Conservation (phyloP, 2,329 filamentous ascomycete species). For the Alternaria burnsii region DNA sequence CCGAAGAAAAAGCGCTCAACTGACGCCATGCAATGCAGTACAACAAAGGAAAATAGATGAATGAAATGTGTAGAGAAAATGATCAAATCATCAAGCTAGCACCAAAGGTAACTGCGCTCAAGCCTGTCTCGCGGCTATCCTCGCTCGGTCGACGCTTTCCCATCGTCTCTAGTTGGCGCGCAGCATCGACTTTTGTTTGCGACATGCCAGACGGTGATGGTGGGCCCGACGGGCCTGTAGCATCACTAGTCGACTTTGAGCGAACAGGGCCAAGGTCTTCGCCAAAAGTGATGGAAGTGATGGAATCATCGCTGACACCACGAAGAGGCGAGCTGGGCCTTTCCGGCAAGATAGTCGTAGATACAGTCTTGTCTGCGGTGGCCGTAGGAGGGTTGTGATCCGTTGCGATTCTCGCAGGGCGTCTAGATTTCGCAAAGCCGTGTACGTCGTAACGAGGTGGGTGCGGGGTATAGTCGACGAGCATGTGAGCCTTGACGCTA, state of each 20-base stretch:
- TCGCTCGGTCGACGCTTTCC: conserved; percentile 35
- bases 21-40: neutral
- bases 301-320: conserved; percentile 42
- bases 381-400: conserved; percentile 6
- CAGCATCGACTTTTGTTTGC: conserved; percentile 36
- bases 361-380: conserved; percentile 7
- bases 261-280: conserved; percentile 41
- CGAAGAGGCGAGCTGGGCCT: conserved; percentile 41
- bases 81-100: conserved; percentile 36
- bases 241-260: conserved; percentile 34
- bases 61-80: neutral
- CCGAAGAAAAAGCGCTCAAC: neutral
- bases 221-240: conserved; percentile 31
- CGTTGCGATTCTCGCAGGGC: conserved; percentile 17
- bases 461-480: conserved; percentile 53
- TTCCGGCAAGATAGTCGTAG: conserved; percentile 13
- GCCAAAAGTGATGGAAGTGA: conserved; percentile 45
- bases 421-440: conserved; percentile 43
- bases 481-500: conserved; percentile 53
- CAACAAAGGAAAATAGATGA: neutral
- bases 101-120: conserved; percentile 32
- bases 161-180: conserved; percentile 27
- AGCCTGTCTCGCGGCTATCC: conserved; percentile 26
- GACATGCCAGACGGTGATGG: conserved; percentile 37
- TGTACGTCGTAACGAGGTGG: conserved; percentile 57